phyloP scores from a whole-genome alignment of 768 basidiomycete genomes.

The Pleurotus ostreatus region DNA sequence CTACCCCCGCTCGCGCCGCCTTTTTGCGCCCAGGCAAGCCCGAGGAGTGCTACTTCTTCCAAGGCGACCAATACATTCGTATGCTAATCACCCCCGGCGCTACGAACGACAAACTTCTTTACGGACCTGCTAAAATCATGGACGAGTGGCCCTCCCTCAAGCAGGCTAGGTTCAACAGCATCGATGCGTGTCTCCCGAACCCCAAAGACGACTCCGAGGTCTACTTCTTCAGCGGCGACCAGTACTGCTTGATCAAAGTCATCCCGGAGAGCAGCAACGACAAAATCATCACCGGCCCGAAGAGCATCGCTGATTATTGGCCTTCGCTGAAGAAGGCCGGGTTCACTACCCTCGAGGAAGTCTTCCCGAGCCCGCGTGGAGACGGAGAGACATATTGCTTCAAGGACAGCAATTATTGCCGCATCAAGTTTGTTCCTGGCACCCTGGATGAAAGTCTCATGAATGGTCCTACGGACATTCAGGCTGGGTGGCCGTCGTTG shows the following conservation, averaged over 20 bases:
- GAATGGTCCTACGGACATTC: neutral
- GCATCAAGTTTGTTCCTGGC: neutral
- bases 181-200: constrained; percentile 1
- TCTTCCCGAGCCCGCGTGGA: neutral
- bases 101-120: neutral
- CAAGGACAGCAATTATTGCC: neutral
- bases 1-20: neutral
- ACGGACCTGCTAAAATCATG: neutral
- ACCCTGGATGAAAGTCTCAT: neutral
- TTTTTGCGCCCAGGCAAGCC: constrained; percentile 4
- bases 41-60: constrained; percentile 5
- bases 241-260: constrained; percentile 4
- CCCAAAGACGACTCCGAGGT: constrained; percentile 1
- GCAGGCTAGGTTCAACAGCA: neutral
- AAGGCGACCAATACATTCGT: constrained; percentile 4
- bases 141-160: constrained; percentile 5
- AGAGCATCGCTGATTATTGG: constrained; percentile 1
- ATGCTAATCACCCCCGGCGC: neutral
- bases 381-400: neutral
- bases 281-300: neutral
- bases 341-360: neutral
- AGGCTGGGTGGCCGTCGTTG: neutral
- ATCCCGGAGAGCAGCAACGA: constrained; percentile 1
- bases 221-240: constrained; percentile 5
- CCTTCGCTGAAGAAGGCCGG: neutral